A percentile compares a stretch with the other conserved stretches of the same genome.
These are phyloP conservation scores for Ascochyta lentis DNA, from an alignment of 2,329 filamentous ascomycete genomes.

Conservation along the genomic window DNA sequence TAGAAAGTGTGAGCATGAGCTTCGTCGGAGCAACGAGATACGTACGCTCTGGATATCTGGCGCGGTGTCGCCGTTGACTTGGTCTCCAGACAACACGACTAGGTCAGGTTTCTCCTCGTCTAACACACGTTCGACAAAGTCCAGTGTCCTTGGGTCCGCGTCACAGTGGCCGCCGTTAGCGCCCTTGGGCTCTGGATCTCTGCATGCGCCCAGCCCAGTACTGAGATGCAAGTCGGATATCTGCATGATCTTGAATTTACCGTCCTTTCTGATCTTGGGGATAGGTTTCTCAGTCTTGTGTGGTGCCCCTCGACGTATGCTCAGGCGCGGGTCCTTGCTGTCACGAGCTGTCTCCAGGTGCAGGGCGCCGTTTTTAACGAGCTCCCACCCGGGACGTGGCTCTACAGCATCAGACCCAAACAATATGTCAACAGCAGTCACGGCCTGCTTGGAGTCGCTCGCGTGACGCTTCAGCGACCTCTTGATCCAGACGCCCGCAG, in stretches of 20 bases:
- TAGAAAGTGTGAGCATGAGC: conserved; percentile 42
- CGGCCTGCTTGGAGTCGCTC: conserved; percentile 74
- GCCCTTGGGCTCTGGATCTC: conserved; percentile 80
- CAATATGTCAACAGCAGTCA: conserved; percentile 84
- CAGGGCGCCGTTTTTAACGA: conserved; percentile 70
- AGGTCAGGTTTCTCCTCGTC: conserved; percentile 95
- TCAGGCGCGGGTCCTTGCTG: conserved; percentile 75
- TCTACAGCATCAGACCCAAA: conserved; percentile 93
- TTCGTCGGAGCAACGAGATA: conserved; percentile 5
- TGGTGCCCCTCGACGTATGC: conserved; percentile 74
- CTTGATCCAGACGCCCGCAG: conserved; percentile 82
- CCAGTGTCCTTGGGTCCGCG: conserved; percentile 87
- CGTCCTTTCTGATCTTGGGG: conserved; percentile 82
- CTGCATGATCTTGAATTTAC: conserved; percentile 97
- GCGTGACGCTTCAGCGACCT: conserved; percentile 74
- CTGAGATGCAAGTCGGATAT: conserved; percentile 92
- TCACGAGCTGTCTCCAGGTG: conserved; percentile 70
- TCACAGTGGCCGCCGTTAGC: conserved; percentile 81
- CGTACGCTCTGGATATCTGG: conserved; percentile 85
- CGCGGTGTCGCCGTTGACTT: conserved; percentile 92
- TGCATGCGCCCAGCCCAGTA: conserved; percentile 84
- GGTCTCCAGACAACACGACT: conserved; percentile 89
- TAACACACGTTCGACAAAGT: conserved; percentile 82
- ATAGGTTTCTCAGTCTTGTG: conserved; percentile 70
- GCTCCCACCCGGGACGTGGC: conserved; percentile 82